phyloP scores from a whole-genome alignment of 345 rosid species.

The Xanthoceras sorbifolium region DNA sequence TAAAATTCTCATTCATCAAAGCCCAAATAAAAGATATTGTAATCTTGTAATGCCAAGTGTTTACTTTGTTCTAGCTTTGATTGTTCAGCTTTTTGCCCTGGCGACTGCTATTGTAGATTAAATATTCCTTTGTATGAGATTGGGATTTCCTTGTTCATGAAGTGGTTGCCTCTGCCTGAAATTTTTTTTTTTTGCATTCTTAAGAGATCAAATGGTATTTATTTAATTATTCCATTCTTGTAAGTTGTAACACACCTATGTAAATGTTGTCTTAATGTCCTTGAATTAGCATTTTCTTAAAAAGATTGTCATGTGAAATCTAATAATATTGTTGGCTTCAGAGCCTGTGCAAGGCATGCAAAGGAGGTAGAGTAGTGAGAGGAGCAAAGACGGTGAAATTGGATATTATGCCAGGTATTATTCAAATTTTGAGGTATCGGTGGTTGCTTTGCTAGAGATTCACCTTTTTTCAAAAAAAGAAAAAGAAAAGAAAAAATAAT shows the following conservation, averaged over 20 bases:
- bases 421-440: neutral
- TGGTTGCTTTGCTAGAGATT: constrained; percentile 11
- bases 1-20: neutral
- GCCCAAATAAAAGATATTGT: neutral
- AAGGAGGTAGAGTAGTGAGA: constrained; percentile 71
- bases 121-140: too few relatives aligned
- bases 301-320: neutral
- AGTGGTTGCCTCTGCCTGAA: neutral
- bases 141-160: neutral
- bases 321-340: constrained; percentile 37
- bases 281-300: neutral
- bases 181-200: neutral
- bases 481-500: too few relatives aligned
- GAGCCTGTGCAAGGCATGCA: constrained; percentile 91
- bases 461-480: neutral
- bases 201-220: neutral
- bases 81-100: neutral
- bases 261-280: neutral
- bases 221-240: neutral
- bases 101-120: neutral
- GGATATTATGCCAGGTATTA: constrained; percentile 79
- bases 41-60: neutral
- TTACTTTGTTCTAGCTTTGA: neutral
- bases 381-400: constrained; percentile 85
- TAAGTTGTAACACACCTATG: neutral